Evolutionary conservation across 2,329 filamentous ascomycete genomes (phyloP), one percentile per base, ranked within the genome.

Genomic region (Penicillium expansum): DNA sequence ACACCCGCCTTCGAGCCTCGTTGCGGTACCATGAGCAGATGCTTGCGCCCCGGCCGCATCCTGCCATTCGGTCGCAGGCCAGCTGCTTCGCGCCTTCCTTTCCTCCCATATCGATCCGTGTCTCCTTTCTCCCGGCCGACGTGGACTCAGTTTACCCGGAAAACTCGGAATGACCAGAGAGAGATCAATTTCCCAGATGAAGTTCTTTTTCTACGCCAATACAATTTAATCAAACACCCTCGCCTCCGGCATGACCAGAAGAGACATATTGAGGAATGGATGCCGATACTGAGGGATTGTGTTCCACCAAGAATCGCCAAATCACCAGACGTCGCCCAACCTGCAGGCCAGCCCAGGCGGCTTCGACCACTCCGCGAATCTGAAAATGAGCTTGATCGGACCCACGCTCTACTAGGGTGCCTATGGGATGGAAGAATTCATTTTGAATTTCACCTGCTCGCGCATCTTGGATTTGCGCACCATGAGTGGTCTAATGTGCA

Each of bases 1-100:
- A 61, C 64, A 61, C 59, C 50, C 62, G 63, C 62, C 67, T 55
- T 64, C 57, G 61, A 62, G 50, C 55, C 62, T 64, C 44, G 44
- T 33, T 55, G 60, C 68, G 70, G 72, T 74, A 74, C 75, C 75
- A 77, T 77, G 75, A 74, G 70, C 71, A 68, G 67, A 68, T 76
- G 70, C 67, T 67, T 74, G 58, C 61, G 68, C 62, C 61, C 69
- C 69, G 66, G 70, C 66, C 70, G 67, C 67, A 67, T 70, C 64
- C 67, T 67, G 61, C 66, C 65, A 69, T 64, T 69, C 63, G 67
- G 70, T 64, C 67, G 67, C 64, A 66, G 66, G 63, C 52, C 57
- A 59, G 33, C 24, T 54, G 56, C 56, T 59, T 59, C 61, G 55
- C 54, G 52, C 54, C 61, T 43, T 41, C 37, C 54, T 59, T 48